Conservation (phyloP, 257 asterid genomes). For the Verbena officinalis region DNA sequence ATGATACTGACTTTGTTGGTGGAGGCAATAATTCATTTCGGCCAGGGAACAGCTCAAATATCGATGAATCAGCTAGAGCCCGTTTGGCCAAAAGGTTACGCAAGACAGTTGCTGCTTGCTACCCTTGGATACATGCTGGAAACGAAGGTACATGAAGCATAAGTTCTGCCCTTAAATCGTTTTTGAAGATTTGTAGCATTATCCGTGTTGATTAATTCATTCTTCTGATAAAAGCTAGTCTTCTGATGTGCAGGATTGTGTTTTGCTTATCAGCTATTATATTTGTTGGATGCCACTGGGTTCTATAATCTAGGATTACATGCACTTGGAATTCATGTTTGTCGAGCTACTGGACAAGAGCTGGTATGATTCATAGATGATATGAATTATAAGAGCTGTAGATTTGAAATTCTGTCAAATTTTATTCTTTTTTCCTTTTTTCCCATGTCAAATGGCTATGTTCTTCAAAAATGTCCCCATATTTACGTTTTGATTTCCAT, state of each 20-base stretch:
- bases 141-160: slow-evolving; percentile 66
- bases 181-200: slow-evolving; percentile 12
- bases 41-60: slow-evolving; percentile 47
- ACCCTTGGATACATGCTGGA: slow-evolving; percentile 99
- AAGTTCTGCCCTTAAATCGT: slow-evolving; percentile 5
- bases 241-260: slow-evolving; percentile 67
- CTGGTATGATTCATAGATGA: slow-evolving; percentile 54
- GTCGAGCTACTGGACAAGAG: slow-evolving; percentile 99
- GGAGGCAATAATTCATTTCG: slow-evolving; percentile 43
- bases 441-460: slow-evolving; percentile 9
- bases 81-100: slow-evolving; percentile 54
- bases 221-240: slow-evolving; percentile 31
- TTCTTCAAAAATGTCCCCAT: background rate
- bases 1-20: slow-evolving; percentile 45
- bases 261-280: slow-evolving; percentile 92
- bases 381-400: slow-evolving; percentile 18
- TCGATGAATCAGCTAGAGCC: slow-evolving; percentile 56
- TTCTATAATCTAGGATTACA: slow-evolving; percentile 87
- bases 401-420: slow-evolving; percentile 14
- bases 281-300: slow-evolving; percentile 95
- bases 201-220: slow-evolving; percentile 13
- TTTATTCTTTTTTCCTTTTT: background rate
- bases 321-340: slow-evolving; percentile 90
- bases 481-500: slow-evolving; percentile 2
- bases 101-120: slow-evolving; percentile 73